Percentiles rank a stretch among this genome's conserved stretches.
phyloP scores from a whole-genome alignment of 257 asterid genomes.

The Scutellaria minor region DNA sequence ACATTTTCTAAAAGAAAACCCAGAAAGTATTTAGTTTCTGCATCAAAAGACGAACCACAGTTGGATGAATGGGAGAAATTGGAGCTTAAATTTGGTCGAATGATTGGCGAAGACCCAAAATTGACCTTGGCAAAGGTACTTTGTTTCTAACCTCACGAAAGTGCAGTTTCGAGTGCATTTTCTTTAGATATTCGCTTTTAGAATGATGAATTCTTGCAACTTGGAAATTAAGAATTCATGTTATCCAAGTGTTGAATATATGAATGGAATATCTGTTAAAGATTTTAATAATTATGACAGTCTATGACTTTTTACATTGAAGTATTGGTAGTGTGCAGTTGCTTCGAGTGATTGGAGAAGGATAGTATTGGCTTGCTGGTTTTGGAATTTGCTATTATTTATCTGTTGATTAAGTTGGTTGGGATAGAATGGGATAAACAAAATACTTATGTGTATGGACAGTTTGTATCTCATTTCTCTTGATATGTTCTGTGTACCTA shows the following conservation, averaged over 20 bases:
- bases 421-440: constrained; percentile 8
- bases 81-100: constrained; percentile 93
- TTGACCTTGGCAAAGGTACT: constrained; percentile 85
- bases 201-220: constrained; percentile 4
- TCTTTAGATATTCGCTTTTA: neutral
- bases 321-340: constrained; percentile 16
- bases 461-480: neutral
- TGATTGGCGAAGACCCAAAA: constrained; percentile 98
- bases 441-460: neutral
- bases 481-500: neutral
- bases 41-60: constrained; percentile 68
- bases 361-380: neutral
- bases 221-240: neutral
- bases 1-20: constrained; percentile 48
- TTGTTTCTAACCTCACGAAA: neutral
- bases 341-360: constrained; percentile 23
- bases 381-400: neutral
- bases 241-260: constrained; percentile 2
- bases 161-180: neutral
- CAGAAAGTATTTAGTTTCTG: constrained; percentile 57
- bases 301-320: neutral
- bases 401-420: constrained; percentile 25
- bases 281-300: constrained; percentile 19
- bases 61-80: constrained; percentile 82
- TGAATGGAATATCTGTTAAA: neutral